These are phyloP conservation scores for Yamadazyma phyllophila DNA, from an alignment of 805 yeast genomes.

Conservation along the genomic window DNA sequence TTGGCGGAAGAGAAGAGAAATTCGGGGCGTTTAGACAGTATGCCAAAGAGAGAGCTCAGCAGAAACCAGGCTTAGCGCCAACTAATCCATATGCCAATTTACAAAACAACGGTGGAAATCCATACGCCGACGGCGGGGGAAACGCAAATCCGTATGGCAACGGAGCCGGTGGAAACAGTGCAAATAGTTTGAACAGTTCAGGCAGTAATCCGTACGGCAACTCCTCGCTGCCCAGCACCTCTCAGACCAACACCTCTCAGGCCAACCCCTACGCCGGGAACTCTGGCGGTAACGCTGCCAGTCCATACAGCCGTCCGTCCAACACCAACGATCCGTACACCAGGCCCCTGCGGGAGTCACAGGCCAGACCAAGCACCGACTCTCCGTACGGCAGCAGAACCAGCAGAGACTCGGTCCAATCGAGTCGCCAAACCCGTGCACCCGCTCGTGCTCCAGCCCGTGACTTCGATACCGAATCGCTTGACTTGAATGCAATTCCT, in stretches of 20 bases:
- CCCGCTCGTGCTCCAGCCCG: background rate
- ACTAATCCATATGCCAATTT: conserved; percentile 42
- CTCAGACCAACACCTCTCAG: background rate
- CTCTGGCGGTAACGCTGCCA: background rate
- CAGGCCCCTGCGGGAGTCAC: background rate
- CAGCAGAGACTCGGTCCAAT: background rate
- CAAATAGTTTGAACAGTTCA: background rate
- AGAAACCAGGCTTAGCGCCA: conserved; percentile 38
- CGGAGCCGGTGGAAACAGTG: background rate
- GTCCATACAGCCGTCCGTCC: background rate
- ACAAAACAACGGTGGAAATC: conserved; percentile 11
- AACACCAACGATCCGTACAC: conserved; percentile 5
- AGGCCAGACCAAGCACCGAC: background rate
- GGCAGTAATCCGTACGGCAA: too few relatives aligned
- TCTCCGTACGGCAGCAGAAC: conserved; percentile 15
- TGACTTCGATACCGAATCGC: conserved; percentile 28
- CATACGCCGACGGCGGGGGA: conserved; percentile 8
- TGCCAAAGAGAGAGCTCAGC: conserved; percentile 42
- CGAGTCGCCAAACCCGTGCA: background rate
- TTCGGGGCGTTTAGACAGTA: conserved; percentile 50
- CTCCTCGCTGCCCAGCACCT: too few relatives aligned
- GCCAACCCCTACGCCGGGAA: background rate
- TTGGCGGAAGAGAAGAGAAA: conserved; percentile 40
- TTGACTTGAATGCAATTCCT: conserved; percentile 40
- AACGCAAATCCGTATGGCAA: conserved; percentile 4